Evolutionary conservation across 139 green algal genomes (phyloP).

Genomic region (Deuterostichococcus epilithicus): DNA sequence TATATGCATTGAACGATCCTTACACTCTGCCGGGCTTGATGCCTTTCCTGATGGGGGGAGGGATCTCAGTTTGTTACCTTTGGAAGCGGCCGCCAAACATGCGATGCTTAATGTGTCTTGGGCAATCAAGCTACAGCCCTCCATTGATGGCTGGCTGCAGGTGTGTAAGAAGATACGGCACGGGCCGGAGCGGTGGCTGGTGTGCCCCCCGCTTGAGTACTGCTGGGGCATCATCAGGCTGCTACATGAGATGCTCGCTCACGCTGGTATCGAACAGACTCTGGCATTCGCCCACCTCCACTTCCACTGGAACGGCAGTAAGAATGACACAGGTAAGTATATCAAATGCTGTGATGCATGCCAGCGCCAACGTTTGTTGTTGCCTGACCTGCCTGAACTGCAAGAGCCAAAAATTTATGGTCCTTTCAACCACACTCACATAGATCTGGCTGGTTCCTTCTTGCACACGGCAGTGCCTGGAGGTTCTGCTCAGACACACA

Average conservation of each 20-base stretch:
- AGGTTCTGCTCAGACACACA: not conserved
- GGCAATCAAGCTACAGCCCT: not conserved
- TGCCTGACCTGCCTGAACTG: not conserved
- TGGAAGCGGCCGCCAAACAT: too few species aligned
- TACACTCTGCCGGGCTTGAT: not conserved
- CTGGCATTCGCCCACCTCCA: not conserved
- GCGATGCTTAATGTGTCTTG: too few species aligned
- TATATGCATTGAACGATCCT: not conserved
- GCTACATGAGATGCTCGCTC: not conserved
- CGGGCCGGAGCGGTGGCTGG: not conserved
- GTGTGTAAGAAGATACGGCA: not conserved
- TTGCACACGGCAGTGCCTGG: not conserved
- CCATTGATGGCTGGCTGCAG: not conserved
- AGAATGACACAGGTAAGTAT: not conserved
- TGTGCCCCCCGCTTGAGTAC: not conserved
- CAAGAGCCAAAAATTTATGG: not conserved
- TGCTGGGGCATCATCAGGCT: not conserved
- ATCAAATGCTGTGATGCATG: conserved; percentile 7
- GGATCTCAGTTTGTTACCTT: too few species aligned
- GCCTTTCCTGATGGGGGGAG: not conserved
- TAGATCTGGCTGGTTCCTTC: not conserved
- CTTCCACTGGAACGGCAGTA: not conserved
- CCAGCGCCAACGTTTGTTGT: not conserved
- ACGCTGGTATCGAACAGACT: not conserved
- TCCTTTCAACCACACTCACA: not conserved